Conservation (phyloP, 345 rosid genomes). For the Salix arbutifolia region DNA sequence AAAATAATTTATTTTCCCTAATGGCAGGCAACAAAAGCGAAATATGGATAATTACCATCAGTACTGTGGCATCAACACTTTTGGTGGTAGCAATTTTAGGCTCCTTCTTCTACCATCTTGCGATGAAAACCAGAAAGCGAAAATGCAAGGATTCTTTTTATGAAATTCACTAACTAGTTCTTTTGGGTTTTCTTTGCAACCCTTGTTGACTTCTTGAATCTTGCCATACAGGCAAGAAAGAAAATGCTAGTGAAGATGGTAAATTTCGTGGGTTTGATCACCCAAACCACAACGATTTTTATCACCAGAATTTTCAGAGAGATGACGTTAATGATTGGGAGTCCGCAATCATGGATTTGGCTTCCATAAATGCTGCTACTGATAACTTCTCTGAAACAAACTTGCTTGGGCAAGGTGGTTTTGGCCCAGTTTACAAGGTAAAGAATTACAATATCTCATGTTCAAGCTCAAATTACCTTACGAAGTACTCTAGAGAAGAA, state of each 20-base stretch:
- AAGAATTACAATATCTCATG: background rate
- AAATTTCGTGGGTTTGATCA: background rate
- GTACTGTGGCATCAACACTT: background rate
- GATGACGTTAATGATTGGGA: constrained; percentile 2
- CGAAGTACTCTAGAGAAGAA: background rate
- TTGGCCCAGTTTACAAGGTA: constrained; percentile 15
- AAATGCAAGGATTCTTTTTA: background rate
- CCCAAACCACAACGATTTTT: background rate
- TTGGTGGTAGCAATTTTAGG: background rate
- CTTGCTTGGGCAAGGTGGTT: constrained; percentile 5
- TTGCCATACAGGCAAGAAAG: background rate
- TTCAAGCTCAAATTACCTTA: background rate
- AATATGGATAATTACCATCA: background rate
- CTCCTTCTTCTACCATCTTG: background rate
- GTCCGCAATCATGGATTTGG: background rate
- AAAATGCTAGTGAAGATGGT: background rate
- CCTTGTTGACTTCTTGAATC: background rate
- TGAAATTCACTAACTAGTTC: background rate
- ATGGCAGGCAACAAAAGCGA: background rate
- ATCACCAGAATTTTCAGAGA: background rate
- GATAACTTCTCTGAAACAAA: background rate
- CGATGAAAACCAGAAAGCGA: background rate
- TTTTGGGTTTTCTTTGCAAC: background rate
- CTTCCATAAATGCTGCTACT: background rate
- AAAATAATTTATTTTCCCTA: background rate